Conservation (phyloP, 2,329 filamentous ascomycete genomes). For the Neopestalotiopsis sp. region DNA sequence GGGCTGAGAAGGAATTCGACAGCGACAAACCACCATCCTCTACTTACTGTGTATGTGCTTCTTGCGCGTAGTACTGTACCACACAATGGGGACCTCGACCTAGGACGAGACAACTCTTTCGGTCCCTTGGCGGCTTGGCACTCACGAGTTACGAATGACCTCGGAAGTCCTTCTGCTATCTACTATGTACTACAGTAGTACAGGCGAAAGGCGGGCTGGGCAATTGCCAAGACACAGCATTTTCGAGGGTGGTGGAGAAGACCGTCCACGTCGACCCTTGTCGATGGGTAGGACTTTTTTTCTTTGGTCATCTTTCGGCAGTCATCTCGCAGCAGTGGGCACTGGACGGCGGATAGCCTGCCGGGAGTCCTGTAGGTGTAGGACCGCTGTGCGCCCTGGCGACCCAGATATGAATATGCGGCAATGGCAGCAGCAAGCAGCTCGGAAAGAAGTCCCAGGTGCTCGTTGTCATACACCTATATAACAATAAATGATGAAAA, state of each 20-base stretch:
- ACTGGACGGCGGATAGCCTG: neutral
- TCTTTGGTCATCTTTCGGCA: slow-evolving; percentile 2
- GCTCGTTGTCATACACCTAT: neutral
- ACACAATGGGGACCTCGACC: too few species aligned
- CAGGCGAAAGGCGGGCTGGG: neutral
- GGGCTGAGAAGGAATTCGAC: neutral
- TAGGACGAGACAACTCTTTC: neutral
- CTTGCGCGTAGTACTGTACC: too few species aligned
- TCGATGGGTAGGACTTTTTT: neutral
- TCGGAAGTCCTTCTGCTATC: neutral
- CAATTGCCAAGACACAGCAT: neutral
- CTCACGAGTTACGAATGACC: neutral
- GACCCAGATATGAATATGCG: neutral
- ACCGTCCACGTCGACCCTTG: neutral
- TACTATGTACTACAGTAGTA: neutral
- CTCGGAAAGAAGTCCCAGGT: neutral
- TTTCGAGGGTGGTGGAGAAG: neutral
- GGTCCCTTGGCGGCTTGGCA: neutral
- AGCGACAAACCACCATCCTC: too few species aligned
- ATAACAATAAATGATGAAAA: neutral
- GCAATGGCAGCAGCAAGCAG: neutral
- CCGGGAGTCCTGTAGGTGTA: neutral
- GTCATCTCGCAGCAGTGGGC: neutral
- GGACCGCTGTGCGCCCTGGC: neutral
- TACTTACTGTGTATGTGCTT: too few species aligned